Base-by-base conservation (phyloP, 768 basidiomycete genomes). In the Mycena metata region DNA sequence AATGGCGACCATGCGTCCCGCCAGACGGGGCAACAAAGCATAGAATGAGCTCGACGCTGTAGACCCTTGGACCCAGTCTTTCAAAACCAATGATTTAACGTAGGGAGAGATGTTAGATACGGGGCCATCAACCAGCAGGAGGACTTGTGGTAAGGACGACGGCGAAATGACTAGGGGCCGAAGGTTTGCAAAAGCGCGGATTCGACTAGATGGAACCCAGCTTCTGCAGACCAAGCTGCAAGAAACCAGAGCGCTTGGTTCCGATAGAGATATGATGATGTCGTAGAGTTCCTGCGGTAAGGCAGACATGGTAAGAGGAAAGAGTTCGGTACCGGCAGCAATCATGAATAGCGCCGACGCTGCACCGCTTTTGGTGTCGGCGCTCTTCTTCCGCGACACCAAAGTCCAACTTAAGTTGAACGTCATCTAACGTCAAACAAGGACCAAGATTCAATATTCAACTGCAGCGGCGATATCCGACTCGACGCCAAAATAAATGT, bases 41-140 rank as follows among this genome's bases (percentile, higher is more conserved):
- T 66, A 46, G 33, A 66, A 66, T 12, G 65, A 54, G 42, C 24
- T 24, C 15, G 65, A 46, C 41, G 23, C 6, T 16, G 61, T 43
- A 24, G 55, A 26, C 16, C 43, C 52, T 21, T 47, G 5, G 12
- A 17, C 35, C 65, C 65, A 66, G 45, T 66, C 65, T 52, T 66
- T 58, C 30, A 66, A 42, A 11, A 66, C 52, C 50, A 66, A 23
- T 19, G 50, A 41, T 5, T 4, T 47, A 43, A 66, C 60, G 52
- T 66, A 66, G 10, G 65, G 65, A 23, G 51, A 66, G 5, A 66
- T 66, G 13, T 58, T 66, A 9, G 65, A 66, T 0, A 24, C n/a
- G 11, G 50, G 46, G 19, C n/a, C 26, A 52, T 71, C 47, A 66
- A 74, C 66, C 35, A 74, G 60, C 39, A 57, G 21, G 67, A 75